phyloP scores from a whole-genome alignment of 192 early-diverging fungal species.

The Umbelopsis ramanniana region DNA sequence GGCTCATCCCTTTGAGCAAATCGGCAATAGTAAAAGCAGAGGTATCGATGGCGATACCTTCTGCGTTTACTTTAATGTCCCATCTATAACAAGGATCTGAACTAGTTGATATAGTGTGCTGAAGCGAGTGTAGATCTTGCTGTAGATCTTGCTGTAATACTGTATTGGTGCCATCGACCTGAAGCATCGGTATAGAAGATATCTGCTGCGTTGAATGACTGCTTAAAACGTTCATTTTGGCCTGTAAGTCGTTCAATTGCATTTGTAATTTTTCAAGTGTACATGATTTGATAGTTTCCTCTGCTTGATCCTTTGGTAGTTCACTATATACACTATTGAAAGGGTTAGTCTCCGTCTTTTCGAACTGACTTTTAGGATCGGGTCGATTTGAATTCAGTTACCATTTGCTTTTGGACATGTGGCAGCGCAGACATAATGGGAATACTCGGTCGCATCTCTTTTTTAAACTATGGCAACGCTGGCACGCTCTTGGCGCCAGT shows the following conservation, averaged over 20 bases:
- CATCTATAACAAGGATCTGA: neutral
- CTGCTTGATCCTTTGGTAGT: neutral
- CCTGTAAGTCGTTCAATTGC: constrained; percentile 9
- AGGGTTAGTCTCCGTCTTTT: neutral
- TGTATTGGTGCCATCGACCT: neutral
- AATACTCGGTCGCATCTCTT: constrained; percentile 7
- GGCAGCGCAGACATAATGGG: constrained; percentile 13
- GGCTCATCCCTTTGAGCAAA: constrained; percentile 1
- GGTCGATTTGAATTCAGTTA: neutral
- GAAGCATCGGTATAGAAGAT: neutral
- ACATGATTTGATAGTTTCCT: no score
- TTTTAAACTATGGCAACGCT: constrained; percentile 10
- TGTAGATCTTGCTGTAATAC: neutral
- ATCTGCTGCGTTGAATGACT: neutral
- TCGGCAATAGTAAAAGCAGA: constrained; percentile 12
- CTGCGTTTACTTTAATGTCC: neutral
- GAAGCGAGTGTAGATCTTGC: neutral
- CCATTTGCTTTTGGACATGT: constrained; percentile 21
- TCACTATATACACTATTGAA: constrained; percentile 1
- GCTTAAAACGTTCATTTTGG: neutral
- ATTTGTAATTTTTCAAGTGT: neutral
- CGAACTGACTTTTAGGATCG: neutral
- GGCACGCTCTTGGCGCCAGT: constrained; percentile 1
- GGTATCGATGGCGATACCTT: neutral
- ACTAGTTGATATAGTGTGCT: neutral